phyloP scores from a whole-genome alignment of 495 filamentous ascomycete genomes.

The Xylaria sp. region DNA sequence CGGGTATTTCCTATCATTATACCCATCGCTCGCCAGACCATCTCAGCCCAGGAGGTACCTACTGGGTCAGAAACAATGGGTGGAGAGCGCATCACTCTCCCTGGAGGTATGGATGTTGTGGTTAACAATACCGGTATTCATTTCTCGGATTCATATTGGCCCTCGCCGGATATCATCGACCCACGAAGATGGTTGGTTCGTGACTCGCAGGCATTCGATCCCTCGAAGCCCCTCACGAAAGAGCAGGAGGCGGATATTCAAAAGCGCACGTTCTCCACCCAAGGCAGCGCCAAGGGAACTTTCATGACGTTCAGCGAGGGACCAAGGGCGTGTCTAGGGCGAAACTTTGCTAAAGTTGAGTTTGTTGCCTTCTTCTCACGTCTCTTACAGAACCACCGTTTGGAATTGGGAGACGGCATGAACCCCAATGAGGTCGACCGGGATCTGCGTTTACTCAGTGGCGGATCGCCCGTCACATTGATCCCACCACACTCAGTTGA shows the following conservation, averaged over 20 bases:
- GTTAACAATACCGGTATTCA: slow-evolving; percentile 1
- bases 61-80: too few relatives aligned
- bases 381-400: slow-evolving; percentile 18
- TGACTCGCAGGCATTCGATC: background rate
- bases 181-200: background rate
- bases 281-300: slow-evolving; percentile 15
- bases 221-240: background rate
- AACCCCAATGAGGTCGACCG: background rate
- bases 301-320: slow-evolving; percentile 37
- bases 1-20: slow-evolving; percentile 11
- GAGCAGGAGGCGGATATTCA: background rate
- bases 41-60: background rate
- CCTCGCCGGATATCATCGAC: background rate
- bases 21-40: slow-evolving; percentile 7
- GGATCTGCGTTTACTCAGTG: slow-evolving; percentile 1
- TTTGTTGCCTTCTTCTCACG: slow-evolving; percentile 33
- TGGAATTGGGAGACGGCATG: background rate
- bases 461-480: slow-evolving; percentile 12
- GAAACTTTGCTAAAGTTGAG: slow-evolving; percentile 37
- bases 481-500: slow-evolving; percentile 6
- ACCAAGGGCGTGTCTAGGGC: slow-evolving; percentile 34
- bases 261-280: background rate
- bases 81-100: background rate
- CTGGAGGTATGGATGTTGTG: slow-evolving; percentile 1
- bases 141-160: slow-evolving; percentile 1